These are phyloP conservation scores for Verbascum thapsus DNA, from an alignment of 257 asterid species.

Conservation along the genomic window DNA sequence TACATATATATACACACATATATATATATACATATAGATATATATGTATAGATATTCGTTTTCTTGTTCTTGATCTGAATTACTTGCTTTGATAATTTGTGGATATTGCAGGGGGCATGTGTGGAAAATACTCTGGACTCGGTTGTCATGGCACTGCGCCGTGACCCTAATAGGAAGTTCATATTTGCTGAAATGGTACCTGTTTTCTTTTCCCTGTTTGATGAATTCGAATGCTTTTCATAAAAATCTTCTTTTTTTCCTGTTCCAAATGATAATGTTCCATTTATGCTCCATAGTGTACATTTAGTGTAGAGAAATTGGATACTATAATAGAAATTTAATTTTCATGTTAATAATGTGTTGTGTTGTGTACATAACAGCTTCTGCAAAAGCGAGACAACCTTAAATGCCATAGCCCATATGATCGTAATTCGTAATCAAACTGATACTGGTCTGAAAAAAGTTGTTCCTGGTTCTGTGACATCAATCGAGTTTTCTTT, in stretches of 20 bases:
- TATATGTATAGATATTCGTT: too few relatives aligned
- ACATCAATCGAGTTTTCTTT: neutral
- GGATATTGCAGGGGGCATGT: conserved; percentile 71
- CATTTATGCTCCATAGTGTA: neutral
- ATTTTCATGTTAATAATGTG: conserved; percentile 6
- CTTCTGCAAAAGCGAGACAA: neutral
- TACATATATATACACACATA: too few relatives aligned
- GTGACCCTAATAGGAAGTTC: conserved; percentile 75
- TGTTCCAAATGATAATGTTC: neutral
- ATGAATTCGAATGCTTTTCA: conserved; percentile 2
- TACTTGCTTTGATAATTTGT: conserved; percentile 22
- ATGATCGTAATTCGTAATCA: neutral
- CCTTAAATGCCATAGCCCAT: neutral
- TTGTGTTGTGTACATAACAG: neutral
- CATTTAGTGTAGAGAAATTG: neutral
- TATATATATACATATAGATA: too few relatives aligned
- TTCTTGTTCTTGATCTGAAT: neutral
- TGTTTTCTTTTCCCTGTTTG: neutral
- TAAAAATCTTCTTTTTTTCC: too few relatives aligned
- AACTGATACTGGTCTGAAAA: neutral
- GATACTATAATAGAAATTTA: neutral
- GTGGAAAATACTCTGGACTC: conserved; percentile 84
- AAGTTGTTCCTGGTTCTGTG: conserved; percentile 8
- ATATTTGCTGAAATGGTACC: conserved; percentile 85
- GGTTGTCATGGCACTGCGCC: conserved; percentile 60